Conservation (phyloP, 1,284 basidiomycete species). For the Apiotrichum laibachii region DNA sequence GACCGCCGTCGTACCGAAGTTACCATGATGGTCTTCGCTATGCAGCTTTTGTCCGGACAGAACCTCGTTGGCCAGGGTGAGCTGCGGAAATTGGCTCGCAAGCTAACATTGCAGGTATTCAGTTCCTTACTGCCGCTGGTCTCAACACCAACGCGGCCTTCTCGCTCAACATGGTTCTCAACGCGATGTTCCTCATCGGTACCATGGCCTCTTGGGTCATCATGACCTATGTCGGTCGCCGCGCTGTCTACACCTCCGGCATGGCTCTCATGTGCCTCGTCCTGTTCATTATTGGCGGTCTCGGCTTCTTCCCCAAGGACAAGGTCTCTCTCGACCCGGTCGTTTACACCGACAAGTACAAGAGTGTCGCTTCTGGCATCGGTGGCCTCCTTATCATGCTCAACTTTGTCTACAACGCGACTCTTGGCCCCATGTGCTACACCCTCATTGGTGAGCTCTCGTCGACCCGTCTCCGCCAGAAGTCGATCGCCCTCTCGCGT, state of each 20-base stretch:
- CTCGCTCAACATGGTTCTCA: constrained; percentile 42
- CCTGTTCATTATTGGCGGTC: constrained; percentile 20
- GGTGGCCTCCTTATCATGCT: constrained; percentile 25
- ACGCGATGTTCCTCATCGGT: constrained; percentile 14
- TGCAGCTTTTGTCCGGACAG: constrained; percentile 6
- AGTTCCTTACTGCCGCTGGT: constrained; percentile 50
- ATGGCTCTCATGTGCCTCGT: constrained; percentile 13
- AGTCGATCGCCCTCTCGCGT: constrained; percentile 54
- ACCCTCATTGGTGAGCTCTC: constrained; percentile 37
- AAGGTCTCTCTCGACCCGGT: not conserved
- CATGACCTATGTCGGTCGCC: constrained; percentile 9
- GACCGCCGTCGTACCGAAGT: constrained; percentile 27
- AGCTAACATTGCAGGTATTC: constrained; percentile 18
- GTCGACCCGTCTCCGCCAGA: constrained; percentile 46
- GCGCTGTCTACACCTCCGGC: constrained; percentile 26
- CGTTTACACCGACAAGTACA: not conserved
- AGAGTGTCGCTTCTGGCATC: constrained; percentile 8
- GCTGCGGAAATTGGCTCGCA: not conserved
- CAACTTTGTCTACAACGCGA: constrained; percentile 23
- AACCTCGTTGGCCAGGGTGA: not conserved
- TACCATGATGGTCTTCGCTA: constrained; percentile 24
- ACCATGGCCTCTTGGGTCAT: constrained; percentile 12
- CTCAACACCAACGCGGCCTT: constrained; percentile 44
- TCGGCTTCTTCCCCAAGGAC: constrained; percentile 8
- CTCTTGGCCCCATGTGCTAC: constrained; percentile 30